phyloP scores from a whole-genome alignment of 495 filamentous ascomycete species.

The Cenococcum geophilum region DNA sequence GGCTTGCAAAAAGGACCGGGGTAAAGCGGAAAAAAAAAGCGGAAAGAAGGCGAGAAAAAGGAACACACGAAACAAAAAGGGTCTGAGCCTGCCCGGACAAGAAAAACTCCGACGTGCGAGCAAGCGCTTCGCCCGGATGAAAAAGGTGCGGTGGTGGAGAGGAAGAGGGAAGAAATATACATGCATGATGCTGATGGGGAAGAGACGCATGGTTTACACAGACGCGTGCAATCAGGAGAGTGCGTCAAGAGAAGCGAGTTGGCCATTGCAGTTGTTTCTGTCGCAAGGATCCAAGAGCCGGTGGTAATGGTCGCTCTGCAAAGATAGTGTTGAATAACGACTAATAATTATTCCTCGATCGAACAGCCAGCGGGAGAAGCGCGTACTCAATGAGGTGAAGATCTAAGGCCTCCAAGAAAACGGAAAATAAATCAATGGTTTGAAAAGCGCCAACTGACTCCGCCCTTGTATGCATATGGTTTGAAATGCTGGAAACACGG shows the following conservation, averaged over 20 bases:
- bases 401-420: background rate
- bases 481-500: constrained; percentile 11
- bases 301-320: too few relatives aligned
- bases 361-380: background rate
- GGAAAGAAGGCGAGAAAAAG: background rate
- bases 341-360: background rate
- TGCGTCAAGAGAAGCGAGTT: background rate
- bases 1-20: background rate
- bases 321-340: too few relatives aligned
- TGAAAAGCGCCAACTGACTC: constrained; percentile 23
- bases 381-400: background rate
- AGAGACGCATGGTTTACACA: constrained; percentile 5
- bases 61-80: background rate
- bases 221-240: background rate
- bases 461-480: constrained; percentile 21
- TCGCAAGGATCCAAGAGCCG: too few relatives aligned
- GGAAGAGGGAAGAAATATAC: background rate
- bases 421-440: background rate
- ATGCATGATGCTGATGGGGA: constrained; percentile 3
- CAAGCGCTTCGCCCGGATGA: too few relatives aligned
- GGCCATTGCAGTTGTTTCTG: too few relatives aligned
- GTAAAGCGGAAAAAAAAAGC: background rate
- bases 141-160: background rate
- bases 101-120: background rate
- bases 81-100: constrained; percentile 9